Conservation (phyloP, 805 yeast genomes). For the Yarrowia divulgata region DNA sequence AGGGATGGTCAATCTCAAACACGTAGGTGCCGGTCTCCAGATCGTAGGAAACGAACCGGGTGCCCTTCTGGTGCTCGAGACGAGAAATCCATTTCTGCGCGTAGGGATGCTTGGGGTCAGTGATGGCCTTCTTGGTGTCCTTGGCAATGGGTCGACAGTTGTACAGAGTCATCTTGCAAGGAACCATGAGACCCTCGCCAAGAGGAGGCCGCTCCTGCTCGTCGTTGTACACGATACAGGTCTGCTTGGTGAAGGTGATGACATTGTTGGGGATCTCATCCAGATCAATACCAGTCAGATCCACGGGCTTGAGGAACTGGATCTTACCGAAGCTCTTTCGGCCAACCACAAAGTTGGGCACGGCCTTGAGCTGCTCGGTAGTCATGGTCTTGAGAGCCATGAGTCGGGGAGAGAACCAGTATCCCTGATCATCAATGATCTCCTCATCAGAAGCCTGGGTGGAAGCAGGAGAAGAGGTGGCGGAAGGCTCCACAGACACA, state of each 20-base stretch:
- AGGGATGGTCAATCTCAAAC: constrained; percentile 46
- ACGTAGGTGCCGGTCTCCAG: constrained; percentile 62
- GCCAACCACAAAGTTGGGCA: constrained; percentile 75
- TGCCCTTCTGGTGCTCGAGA: constrained; percentile 64
- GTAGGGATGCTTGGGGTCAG: constrained; percentile 76
- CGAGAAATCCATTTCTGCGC: constrained; percentile 72
- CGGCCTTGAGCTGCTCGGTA: constrained; percentile 67
- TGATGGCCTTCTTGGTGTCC: constrained; percentile 73
- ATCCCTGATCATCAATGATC: constrained; percentile 71
- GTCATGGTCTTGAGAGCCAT: constrained; percentile 66
- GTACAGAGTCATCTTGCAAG: constrained; percentile 74
- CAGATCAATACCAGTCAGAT: constrained; percentile 64
- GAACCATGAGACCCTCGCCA: constrained; percentile 86
- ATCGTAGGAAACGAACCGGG: constrained; percentile 78
- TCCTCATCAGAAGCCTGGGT: constrained; percentile 50
- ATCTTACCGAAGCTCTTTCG: constrained; percentile 78
- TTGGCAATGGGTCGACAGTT: constrained; percentile 82
- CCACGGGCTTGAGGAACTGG: constrained; percentile 82
- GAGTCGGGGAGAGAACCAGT: constrained; percentile 84
- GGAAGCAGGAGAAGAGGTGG: neutral
- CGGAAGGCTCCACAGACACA: constrained; percentile 19
- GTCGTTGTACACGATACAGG: constrained; percentile 77
- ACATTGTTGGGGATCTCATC: constrained; percentile 71
- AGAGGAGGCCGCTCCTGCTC: constrained; percentile 63
- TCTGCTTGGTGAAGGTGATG: constrained; percentile 64